These are phyloP conservation scores for Penstemon davidsonii DNA, from an alignment of 257 asterid genomes.

Conservation along the genomic window DNA sequence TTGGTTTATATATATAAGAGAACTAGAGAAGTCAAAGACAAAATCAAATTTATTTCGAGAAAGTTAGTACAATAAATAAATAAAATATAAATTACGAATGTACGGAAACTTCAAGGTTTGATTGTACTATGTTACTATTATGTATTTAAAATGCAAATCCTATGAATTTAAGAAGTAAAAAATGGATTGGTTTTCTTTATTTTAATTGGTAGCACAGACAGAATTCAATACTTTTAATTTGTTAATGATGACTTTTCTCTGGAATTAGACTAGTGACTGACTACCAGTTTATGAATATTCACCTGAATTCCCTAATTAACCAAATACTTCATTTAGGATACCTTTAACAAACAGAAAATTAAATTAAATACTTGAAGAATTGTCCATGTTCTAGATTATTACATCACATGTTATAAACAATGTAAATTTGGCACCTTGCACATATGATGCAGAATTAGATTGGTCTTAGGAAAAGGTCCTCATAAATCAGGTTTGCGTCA, in stretches of 20 bases:
- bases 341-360: slow-evolving; percentile 9
- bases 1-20: not conserved
- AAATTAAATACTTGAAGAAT: not conserved
- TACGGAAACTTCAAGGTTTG: not conserved
- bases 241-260: not conserved
- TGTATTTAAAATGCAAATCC: too few species aligned
- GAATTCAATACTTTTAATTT: too few species aligned
- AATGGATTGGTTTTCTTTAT: not conserved
- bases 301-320: slow-evolving; percentile 14
- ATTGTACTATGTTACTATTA: not conserved
- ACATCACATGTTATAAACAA: slow-evolving; percentile 19
- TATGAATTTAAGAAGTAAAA: not conserved
- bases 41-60: not conserved
- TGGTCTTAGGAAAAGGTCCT: not conserved
- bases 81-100: not conserved
- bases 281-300: not conserved
- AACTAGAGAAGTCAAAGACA: not conserved
- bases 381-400: slow-evolving; percentile 1
- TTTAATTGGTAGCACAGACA: not conserved
- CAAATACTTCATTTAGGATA: slow-evolving; percentile 5
- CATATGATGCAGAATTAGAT: not conserved
- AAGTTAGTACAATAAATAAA: not conserved
- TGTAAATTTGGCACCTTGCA: not conserved
- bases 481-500: not conserved
- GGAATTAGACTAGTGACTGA: not conserved